Base-by-base conservation (phyloP, 257 asterid genomes). In the Echites panduratus region DNA sequence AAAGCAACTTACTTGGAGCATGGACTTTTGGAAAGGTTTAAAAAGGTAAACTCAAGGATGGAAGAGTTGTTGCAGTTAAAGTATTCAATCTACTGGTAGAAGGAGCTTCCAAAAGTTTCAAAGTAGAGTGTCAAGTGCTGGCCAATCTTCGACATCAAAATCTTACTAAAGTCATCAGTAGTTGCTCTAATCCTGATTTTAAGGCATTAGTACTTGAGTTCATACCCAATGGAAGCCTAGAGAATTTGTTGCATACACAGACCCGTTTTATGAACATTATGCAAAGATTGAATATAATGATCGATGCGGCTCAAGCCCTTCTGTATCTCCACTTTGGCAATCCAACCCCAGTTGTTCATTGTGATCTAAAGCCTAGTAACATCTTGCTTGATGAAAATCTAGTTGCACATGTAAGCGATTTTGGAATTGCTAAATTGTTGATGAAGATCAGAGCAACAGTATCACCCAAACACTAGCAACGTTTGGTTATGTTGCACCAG, bases 11-110 rank as follows among this genome's bases (percentile, higher is more conserved):
- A 7, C 72, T 76, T 19, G 80, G 80, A 24, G 24, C 17, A 14
- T 72, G 80, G 29, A 44, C 72, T 54, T 76, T 48, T 63, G 80
- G 80, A 40, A 45, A 68, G 1, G 80, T 76, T 64, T 76, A 70
- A 27, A 76, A 54, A 54, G 80, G 72, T 35, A 49, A 40, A 19
- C 54, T 64, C 0, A 43, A 66, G 6, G 76, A 77, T 64, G 76
- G 80, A 11, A 66, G 17, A 4, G 1, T 27, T 35, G 7, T 71
- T 10, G 80, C 80, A 4, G 54, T 77, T 5, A 77, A 77, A 53
- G 80, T 77, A 3, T 77, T 77, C 20, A 71, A 71, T 64, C 27
- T 73, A 49, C 62, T 53, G 45, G 13, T 43, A 1, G 61, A 72
- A 66, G 48, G 54, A 5, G 67, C 73, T 19, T 26, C 16, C 27